A percentile compares a stretch with the other conserved stretches of the same genome.
These are phyloP conservation scores for Penicillium aurantiogriseum DNA, from an alignment of 2,329 filamentous ascomycete genomes.

Conservation along the genomic window DNA sequence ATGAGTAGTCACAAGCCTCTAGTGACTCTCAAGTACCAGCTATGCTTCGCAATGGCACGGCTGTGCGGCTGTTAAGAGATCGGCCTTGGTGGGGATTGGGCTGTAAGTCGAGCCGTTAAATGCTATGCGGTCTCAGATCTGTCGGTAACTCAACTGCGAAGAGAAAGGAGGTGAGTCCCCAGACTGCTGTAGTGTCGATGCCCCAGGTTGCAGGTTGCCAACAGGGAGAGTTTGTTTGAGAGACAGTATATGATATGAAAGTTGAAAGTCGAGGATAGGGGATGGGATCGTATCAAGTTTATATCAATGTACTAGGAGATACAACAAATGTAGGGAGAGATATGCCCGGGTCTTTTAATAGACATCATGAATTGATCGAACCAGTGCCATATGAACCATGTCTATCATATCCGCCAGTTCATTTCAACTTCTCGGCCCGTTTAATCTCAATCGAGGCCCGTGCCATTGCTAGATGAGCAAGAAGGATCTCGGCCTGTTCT, in stretches of 20 bases:
- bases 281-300: neutral
- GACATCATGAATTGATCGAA: neutral
- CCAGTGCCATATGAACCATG: neutral
- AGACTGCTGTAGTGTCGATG: neutral
- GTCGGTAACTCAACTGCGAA: neutral
- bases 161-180: neutral
- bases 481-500: neutral
- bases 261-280: neutral
- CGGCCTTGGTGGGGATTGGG: neutral
- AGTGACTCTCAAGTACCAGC: neutral
- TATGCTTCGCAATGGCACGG: neutral
- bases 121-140: slow-evolving; percentile 26
- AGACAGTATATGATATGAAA: slow-evolving; percentile 3
- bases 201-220: neutral
- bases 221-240: slow-evolving; percentile 4
- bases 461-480: neutral
- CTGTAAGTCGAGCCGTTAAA: slow-evolving; percentile 15
- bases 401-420: slow-evolving; percentile 9
- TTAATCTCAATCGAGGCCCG: slow-evolving; percentile 6
- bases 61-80: neutral
- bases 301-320: neutral
- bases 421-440: slow-evolving; percentile 9
- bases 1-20: too few species aligned
- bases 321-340: neutral
- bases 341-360: neutral